Evolutionary conservation across 208 protist genomes (phyloP).

Genomic region (Wallacemonas sp.): DNA sequence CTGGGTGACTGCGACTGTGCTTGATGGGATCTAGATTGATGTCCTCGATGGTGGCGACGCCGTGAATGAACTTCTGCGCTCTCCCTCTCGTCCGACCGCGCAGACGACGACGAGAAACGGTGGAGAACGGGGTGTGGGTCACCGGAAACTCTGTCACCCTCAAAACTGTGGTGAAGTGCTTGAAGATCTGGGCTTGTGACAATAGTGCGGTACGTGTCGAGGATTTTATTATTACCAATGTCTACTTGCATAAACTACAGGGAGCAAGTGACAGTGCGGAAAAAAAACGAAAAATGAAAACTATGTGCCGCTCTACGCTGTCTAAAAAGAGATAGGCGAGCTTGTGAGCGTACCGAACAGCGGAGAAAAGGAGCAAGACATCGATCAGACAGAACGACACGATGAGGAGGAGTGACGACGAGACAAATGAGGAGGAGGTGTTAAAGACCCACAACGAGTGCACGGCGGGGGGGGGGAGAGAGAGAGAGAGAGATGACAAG

Average conservation of each 20-base stretch:
- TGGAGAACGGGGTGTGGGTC: background rate
- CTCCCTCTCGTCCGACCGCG: background rate
- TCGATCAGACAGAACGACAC: too few relatives aligned
- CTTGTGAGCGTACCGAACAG: background rate
- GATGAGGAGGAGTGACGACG: too few relatives aligned
- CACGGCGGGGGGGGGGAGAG: too few relatives aligned
- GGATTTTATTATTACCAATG: conserved; percentile 52
- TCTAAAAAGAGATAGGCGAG: background rate
- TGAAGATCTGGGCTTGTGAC: conserved; percentile 28
- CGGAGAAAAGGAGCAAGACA: background rate
- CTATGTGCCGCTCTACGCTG: background rate
- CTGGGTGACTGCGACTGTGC: conserved; percentile 7
- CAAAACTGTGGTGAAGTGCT: background rate
- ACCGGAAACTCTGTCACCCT: background rate
- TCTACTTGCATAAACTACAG: conserved; percentile 42
- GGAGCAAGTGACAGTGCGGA: conserved; percentile 6
- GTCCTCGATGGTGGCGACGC: background rate
- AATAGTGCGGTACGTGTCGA: conserved; percentile 34
- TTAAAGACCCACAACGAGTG: too few relatives aligned
- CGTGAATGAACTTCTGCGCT: conserved; percentile 4
- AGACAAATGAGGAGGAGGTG: too few relatives aligned
- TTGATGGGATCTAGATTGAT: background rate
- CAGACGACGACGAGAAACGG: background rate
- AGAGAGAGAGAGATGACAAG: too few relatives aligned
- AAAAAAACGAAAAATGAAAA: conserved; percentile 8